phyloP scores from a whole-genome alignment of 306 rosid genomes.

The Arachis stenosperma region DNA sequence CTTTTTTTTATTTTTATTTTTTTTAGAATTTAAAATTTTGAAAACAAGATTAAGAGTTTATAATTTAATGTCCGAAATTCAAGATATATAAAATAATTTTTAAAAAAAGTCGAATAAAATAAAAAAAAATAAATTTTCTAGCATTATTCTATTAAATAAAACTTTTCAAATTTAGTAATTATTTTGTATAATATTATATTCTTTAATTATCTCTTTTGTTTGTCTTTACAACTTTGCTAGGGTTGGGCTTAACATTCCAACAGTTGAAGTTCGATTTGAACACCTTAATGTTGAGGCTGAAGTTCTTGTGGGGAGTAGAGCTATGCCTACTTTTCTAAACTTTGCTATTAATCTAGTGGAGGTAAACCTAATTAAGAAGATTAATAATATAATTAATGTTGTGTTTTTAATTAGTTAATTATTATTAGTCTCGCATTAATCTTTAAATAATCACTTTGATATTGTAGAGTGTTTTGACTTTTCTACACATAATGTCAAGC shows the following conservation, averaged over 20 bases:
- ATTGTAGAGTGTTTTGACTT: constrained; percentile 43
- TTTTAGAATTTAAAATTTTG: no score
- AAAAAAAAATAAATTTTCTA: no score
- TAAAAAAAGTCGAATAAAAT: no score
- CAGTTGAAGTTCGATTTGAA: constrained; percentile 76
- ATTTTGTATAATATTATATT: background rate
- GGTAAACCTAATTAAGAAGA: constrained; percentile 33
- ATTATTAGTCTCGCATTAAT: background rate
- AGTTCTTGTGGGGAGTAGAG: constrained; percentile 67
- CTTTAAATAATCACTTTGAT: background rate
- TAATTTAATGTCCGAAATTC: no score
- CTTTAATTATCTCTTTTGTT: background rate
- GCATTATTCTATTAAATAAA: no score
- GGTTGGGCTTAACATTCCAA: constrained; percentile 69
- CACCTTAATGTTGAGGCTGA: constrained; percentile 65
- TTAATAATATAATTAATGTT: background rate
- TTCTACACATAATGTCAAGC: constrained; percentile 43
- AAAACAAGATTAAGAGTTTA: no score
- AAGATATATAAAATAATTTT: no score
- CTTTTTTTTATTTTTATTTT: no score
- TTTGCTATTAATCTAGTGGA: constrained; percentile 44
- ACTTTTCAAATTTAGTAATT: background rate
- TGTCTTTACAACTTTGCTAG: constrained; percentile 34
- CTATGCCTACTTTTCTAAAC: constrained; percentile 62
- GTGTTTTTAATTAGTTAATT: constrained; percentile 5